Conservation (phyloP, 2,329 filamentous ascomycete species). For the Pestalotiopsis sp. region DNA sequence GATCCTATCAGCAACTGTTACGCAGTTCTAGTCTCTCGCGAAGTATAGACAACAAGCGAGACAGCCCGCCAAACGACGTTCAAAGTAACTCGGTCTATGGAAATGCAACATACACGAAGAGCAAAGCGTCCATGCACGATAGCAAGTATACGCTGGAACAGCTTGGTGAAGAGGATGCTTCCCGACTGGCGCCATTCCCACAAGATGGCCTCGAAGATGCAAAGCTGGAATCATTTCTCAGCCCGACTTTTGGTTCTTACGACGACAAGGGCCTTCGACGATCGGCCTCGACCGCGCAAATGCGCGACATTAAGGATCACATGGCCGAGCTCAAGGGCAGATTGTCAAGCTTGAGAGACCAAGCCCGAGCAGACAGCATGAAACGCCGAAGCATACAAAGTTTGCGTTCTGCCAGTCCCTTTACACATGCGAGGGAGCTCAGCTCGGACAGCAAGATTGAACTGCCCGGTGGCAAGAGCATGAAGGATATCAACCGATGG, state of each 20-base stretch:
- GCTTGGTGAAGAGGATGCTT: slow-evolving; percentile 55
- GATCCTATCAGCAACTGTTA: slow-evolving; percentile 57
- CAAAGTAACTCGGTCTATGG: slow-evolving; percentile 22
- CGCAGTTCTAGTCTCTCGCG: slow-evolving; percentile 35
- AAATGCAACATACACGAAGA: slow-evolving; percentile 24
- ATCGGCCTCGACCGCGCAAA: slow-evolving; percentile 72
- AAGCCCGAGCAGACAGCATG: slow-evolving; percentile 77
- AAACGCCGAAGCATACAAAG: slow-evolving; percentile 77
- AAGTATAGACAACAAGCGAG: slow-evolving; percentile 44
- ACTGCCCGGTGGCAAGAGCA: background rate
- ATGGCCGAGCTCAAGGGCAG: slow-evolving; percentile 85
- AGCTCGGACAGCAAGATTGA: slow-evolving; percentile 12
- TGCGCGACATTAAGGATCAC: slow-evolving; percentile 77
- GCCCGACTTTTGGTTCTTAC: slow-evolving; percentile 45
- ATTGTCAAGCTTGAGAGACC: slow-evolving; percentile 78
- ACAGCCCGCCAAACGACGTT: slow-evolving; percentile 31
- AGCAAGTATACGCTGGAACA: slow-evolving; percentile 52
- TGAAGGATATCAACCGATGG: slow-evolving; percentile 8
- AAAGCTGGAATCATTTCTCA: slow-evolving; percentile 42
- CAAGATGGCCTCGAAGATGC: slow-evolving; percentile 30
- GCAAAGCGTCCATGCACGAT: slow-evolving; percentile 40
- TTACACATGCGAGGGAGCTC: slow-evolving; percentile 63
- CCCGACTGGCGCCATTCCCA: slow-evolving; percentile 25
- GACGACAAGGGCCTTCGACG: slow-evolving; percentile 58
- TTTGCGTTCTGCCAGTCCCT: slow-evolving; percentile 75